Evolutionary conservation across 805 yeast species (phyloP), one percentile per base, ranked within the genome.

Genomic region (Scheffersomyces ergatensis): DNA sequence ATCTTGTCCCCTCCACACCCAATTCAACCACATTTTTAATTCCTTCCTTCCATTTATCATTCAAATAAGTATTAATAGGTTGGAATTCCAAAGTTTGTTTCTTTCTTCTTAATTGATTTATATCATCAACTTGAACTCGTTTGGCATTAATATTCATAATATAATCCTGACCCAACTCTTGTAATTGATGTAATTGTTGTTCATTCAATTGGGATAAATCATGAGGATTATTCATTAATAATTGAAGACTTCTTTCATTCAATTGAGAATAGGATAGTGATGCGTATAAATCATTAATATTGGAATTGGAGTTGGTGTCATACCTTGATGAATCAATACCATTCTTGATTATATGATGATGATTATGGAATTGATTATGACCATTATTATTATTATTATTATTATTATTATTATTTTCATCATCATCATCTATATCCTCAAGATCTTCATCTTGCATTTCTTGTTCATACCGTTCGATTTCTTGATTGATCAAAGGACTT

Each of bases 41-140:
- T 19, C 72, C 75, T 6, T 74, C 76, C 33, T 59, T 62, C 84
- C 85, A 79, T 48, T 76, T 61, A 8, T 66, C 62, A n/a, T 62
- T 55, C 39, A 78, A 58, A 42, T 73, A 74, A 24, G 67, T 70
- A 40, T 72, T 54, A 19, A 69, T 64, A 0, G 80, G 77, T 46
- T 64, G 62, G 38, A 63, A 70, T 14, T 72, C 66, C 0, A 37
- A 67, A 4, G 49, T 23, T 55, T 80, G 82, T 36, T 68, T 51
- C 24, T 54, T 55, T 46, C 72, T 67, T 18, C 88, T 57, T 18
- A 59, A 60, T 11, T 38, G 45, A 34, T 73, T 67, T 13, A 78
- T 40, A 4, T 71, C 76, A 5, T 74, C 74, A 7, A 77, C 59
- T 34, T 57, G 61, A 37, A 56, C 58, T 33, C 75, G 53, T 49